Percentiles rank a stretch among this genome's conserved stretches.
Evolutionary conservation across 805 yeast genomes (phyloP).

Genomic region (Ogataea henricii): DNA sequence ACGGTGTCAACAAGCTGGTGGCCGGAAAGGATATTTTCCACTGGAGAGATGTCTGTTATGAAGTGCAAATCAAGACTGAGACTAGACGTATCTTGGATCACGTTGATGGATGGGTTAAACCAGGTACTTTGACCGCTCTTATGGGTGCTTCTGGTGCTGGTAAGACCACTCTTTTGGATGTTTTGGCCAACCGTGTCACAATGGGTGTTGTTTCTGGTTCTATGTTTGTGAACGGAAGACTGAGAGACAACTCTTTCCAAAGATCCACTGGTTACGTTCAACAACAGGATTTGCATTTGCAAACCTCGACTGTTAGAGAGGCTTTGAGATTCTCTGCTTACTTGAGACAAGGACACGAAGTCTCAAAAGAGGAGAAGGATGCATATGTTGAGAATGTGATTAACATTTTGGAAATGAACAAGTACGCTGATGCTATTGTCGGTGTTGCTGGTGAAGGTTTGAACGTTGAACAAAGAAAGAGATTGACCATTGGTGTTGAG

Average conservation of each 20-base stretch:
- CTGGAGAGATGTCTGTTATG: slow-evolving; percentile 77
- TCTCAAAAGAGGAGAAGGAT: slow-evolving; percentile 46
- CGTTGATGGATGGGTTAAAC: slow-evolving; percentile 83
- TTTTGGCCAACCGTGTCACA: slow-evolving; percentile 53
- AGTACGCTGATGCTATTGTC: slow-evolving; percentile 57
- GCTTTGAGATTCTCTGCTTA: slow-evolving; percentile 54
- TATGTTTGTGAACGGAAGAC: slow-evolving; percentile 56
- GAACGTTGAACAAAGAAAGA: slow-evolving; percentile 56
- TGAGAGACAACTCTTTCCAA: slow-evolving; percentile 50
- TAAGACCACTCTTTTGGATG: slow-evolving; percentile 57
- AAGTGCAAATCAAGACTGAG: slow-evolving; percentile 61
- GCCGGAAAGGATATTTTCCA: slow-evolving; percentile 60
- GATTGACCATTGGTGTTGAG: slow-evolving; percentile 58
- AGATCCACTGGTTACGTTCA: slow-evolving; percentile 61
- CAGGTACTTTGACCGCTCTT: slow-evolving; percentile 76
- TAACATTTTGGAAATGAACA: slow-evolving; percentile 49
- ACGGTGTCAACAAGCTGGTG: slow-evolving; percentile 31
- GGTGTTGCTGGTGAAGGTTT: slow-evolving; percentile 53
- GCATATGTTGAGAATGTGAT: slow-evolving; percentile 56
- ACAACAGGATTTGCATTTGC: slow-evolving; percentile 58
- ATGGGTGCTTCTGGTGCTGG: slow-evolving; percentile 72
- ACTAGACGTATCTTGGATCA: slow-evolving; percentile 60
- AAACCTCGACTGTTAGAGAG: slow-evolving; percentile 54
- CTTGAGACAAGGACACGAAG: slow-evolving; percentile 45
- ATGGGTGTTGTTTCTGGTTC: slow-evolving; percentile 61